These are phyloP conservation scores for Arthroderma sp. DNA, from an alignment of 2,329 filamentous ascomycete species.

Conservation along the genomic window DNA sequence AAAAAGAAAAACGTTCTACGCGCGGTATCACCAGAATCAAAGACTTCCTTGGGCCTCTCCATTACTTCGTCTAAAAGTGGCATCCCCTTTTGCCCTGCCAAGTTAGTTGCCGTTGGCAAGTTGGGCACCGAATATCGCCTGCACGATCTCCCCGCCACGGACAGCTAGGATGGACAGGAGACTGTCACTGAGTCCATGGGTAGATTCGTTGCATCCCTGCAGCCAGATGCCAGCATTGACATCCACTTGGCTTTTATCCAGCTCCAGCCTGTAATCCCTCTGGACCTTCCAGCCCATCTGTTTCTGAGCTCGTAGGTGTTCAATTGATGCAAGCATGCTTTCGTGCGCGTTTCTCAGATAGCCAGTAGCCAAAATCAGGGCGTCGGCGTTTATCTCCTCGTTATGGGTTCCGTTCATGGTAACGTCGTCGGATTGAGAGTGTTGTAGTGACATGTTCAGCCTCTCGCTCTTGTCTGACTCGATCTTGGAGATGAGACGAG, in stretches of 20 bases:
- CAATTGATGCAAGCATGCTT: slow-evolving; percentile 57
- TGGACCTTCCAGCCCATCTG: slow-evolving; percentile 52
- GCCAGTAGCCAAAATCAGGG: slow-evolving; percentile 76
- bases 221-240: slow-evolving; percentile 71
- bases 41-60: too few relatives aligned
- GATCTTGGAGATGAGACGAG: slow-evolving; percentile 53
- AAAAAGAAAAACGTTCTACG: not conserved
- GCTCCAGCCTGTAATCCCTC: slow-evolving; percentile 67
- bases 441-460: slow-evolving; percentile 50
- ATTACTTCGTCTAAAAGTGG: not conserved
- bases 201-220: slow-evolving; percentile 85
- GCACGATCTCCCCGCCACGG: slow-evolving; percentile 24
- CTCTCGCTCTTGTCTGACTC: slow-evolving; percentile 41
- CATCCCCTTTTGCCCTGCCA: not conserved
- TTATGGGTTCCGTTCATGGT: slow-evolving; percentile 26
- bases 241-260: slow-evolving; percentile 56
- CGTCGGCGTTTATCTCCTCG: slow-evolving; percentile 62
- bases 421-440: slow-evolving; percentile 29
- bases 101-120: not conserved
- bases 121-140: slow-evolving; percentile 7
- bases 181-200: slow-evolving; percentile 77
- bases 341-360: slow-evolving; percentile 71
- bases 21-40: not conserved
- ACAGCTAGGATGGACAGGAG: slow-evolving; percentile 66
- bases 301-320: slow-evolving; percentile 51